Base-by-base conservation (phyloP, 2,329 filamentous ascomycete genomes). In the Apiospora rasikravindrae region DNA sequence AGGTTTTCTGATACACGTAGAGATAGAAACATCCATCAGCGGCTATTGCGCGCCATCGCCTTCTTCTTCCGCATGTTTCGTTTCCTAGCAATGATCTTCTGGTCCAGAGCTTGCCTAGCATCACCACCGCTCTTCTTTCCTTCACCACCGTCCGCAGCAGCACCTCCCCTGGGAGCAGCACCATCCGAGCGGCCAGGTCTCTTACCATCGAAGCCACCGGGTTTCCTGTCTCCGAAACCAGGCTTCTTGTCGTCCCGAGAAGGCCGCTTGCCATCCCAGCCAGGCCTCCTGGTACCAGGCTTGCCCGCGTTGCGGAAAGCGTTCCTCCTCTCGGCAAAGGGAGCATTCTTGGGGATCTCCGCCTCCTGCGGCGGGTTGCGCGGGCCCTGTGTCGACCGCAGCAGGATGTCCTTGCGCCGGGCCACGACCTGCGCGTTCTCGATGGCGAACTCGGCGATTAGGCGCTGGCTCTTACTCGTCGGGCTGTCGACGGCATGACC, bases 361-460 rank as follows among this genome's bases (percentile, higher is more conserved):
- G n/a, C 44, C 53, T 53, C 44, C 53, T 57, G 71, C 69, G 67
- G 71, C n/a, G 76, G 76, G 53, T 75, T 76, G 4, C 70, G 57
- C 19, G 57, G 57, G 4, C 57, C 76, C 81, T 80, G 71, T 78
- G 76, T 73, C 80, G 70, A 75, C 71, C 76, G 81, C 70, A 73
- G 73, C 73, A 84, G 84, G 57, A 84, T 82, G 79, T 94, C 92
- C 73, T 87, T 89, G 71, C 97, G 89, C 75, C 96, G 88, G 76
- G 92, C 89, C n/a, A 99, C 92, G 0, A 99, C 96, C 79, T 98
- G 95, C 0, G 94, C 95, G 78, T 99, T 99, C 84, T 99, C 96
- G 81, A 99, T 98, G 26, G 96, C 95, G 81, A 99, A 99, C 82
- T 99, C 97, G 49, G 96, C 96, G 79, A 99, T 94, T 69, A 99